These are phyloP conservation scores for Acacia concinna DNA, from an alignment of 331 rosid genomes.

Conservation along the genomic window DNA sequence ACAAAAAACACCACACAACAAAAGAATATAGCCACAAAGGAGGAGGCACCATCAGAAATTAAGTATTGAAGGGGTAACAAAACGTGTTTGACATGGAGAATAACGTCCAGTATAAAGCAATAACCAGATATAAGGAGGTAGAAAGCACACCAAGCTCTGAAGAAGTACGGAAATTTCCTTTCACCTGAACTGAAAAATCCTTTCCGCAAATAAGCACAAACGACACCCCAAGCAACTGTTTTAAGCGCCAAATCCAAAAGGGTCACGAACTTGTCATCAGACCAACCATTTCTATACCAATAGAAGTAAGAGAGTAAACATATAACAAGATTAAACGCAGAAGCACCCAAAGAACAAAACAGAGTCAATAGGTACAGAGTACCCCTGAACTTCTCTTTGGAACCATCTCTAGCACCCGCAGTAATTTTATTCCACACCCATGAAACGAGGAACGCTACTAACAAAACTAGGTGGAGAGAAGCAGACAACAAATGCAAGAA, in stretches of 20 bases:
- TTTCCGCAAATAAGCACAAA: conserved; percentile 43
- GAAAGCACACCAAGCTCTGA: conserved; percentile 75
- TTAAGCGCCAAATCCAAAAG: conserved; percentile 63
- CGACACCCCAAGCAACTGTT: conserved; percentile 59
- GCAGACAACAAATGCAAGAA: conserved; percentile 59
- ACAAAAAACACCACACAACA: conserved; percentile 44
- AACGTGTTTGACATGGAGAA: conserved; percentile 37
- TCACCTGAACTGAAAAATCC: conserved; percentile 35
- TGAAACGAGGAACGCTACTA: conserved; percentile 38
- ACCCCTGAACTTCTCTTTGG: conserved; percentile 33
- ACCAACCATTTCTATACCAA: conserved; percentile 56
- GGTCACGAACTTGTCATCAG: conserved; percentile 54
- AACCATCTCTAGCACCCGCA: conserved; percentile 19
- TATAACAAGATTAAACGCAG: conserved; percentile 42
- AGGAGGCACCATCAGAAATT: conserved; percentile 51
- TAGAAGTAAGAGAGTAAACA: conserved; percentile 47
- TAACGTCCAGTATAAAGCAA: conserved; percentile 46
- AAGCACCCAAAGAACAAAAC: conserved; percentile 45
- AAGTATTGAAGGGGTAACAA: conserved; percentile 43
- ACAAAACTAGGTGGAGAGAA: conserved; percentile 46
- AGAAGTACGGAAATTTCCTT: conserved; percentile 39
- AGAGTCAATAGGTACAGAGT: conserved; percentile 15
- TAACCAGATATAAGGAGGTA: conserved; percentile 57
- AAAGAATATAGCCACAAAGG: conserved; percentile 47
- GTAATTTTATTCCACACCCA: conserved; percentile 46